Conservation (phyloP, 371 early-diverging fungal genomes). For the Mortierella sp. region DNA sequence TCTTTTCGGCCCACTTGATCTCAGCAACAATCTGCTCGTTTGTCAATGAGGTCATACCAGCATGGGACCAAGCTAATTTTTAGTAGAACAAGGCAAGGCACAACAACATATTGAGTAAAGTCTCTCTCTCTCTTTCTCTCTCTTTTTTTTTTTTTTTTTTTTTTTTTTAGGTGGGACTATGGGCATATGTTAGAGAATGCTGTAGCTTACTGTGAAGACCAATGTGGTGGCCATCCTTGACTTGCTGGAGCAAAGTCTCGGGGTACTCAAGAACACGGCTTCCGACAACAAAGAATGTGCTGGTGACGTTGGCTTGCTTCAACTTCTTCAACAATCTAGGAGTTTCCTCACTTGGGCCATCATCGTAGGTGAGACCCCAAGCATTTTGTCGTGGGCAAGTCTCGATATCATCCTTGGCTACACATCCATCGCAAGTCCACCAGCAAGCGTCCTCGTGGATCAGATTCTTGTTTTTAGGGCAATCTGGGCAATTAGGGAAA, state of each 20-base stretch:
- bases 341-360: slow-evolving; percentile 66
- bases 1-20: slow-evolving; percentile 73
- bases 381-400: slow-evolving; percentile 42
- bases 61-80: slow-evolving; percentile 69
- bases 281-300: slow-evolving; percentile 72
- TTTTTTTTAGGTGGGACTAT: neutral
- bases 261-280: slow-evolving; percentile 66
- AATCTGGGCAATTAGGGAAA: slow-evolving; percentile 41
- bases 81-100: slow-evolving; percentile 54
- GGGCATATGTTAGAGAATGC: neutral
- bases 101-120: neutral
- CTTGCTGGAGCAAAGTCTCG: slow-evolving; percentile 52
- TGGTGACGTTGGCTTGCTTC: slow-evolving; percentile 68
- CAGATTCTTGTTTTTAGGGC: slow-evolving; percentile 26
- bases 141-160: neutral
- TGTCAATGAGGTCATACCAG: slow-evolving; percentile 69
- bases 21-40: slow-evolving; percentile 80
- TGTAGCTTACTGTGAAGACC: slow-evolving; percentile 66
- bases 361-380: slow-evolving; percentile 68
- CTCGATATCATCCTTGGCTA: slow-evolving; percentile 52
- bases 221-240: slow-evolving; percentile 62
- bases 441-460: slow-evolving; percentile 49
- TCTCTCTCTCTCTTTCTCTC: too few species aligned
- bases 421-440: slow-evolving; percentile 53
- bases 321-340: slow-evolving; percentile 62